Evolutionary conservation across 805 yeast genomes (phyloP), one percentile per base, ranked within the genome.

Genomic region (Saccharomycopsis vini): DNA sequence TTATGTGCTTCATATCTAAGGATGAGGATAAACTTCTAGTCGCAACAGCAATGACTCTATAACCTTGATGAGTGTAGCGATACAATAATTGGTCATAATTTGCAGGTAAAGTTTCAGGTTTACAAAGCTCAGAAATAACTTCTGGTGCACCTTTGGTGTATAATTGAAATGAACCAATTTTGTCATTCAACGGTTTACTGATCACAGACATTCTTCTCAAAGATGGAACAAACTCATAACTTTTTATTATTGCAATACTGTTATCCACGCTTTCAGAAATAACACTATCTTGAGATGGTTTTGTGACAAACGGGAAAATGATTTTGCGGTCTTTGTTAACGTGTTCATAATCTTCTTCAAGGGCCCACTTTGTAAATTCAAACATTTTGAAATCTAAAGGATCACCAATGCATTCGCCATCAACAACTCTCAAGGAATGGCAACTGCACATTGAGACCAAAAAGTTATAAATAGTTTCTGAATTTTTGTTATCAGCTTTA

Each of bases 101-200:
- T 2, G 61, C 57, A 1, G 99, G 98, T 39, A 92, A 62, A 0
- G 88, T 66, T 16, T 72, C 75, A 1, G 81, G 76, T 13, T 67
- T 64, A 62, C 98, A 92, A 24, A 92, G 76, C 15, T 77, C 80
- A 24, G 73, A 67, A 71, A 92, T 84, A 9, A 89, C 85, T 58
- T 92, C 99, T 0, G 99, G 99, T 0, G 99, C 98, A 39, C 99
- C 99, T 58, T 92, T 92, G 10, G 92, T 87, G 57, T 75, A 81
- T 0, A 79, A 75, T 48, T 65, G 62, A 49, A 68, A 67, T 18
- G 64, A 60, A 5, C 43, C 32, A 3, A 47, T 38, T 13, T 55
- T 53, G 18, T 66, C 67, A 24, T 60, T 54, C 32, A 61, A 63
- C 1, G 69, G 66, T 46, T 74, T 73, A 13, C 79, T 78, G 41